These are phyloP conservation scores for Dioszegia hungarica DNA, from an alignment of 768 basidiomycete species.

Conservation along the genomic window DNA sequence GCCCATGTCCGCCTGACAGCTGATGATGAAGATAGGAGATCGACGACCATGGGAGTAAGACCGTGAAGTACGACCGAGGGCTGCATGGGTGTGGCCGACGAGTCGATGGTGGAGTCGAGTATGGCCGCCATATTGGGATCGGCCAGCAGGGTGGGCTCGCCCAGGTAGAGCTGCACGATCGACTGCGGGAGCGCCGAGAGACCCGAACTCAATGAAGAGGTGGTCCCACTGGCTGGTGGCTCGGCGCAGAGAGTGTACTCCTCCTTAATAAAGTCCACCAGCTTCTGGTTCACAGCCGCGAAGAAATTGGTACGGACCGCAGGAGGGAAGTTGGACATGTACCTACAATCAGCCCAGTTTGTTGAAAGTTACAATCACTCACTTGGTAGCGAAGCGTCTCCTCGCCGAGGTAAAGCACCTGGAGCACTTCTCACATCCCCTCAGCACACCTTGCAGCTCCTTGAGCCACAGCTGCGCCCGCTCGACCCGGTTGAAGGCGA, in stretches of 20 bases:
- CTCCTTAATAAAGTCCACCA: slow-evolving; percentile 56
- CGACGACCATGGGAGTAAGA: slow-evolving; percentile 15
- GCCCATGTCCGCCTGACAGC: slow-evolving; percentile 19
- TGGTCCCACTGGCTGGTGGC: not conserved
- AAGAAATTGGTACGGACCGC: slow-evolving; percentile 60
- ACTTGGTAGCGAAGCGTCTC: slow-evolving; percentile 64
- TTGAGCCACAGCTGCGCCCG: slow-evolving; percentile 56
- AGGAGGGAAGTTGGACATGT: slow-evolving; percentile 62
- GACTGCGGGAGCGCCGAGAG: slow-evolving; percentile 20
- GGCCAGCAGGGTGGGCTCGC: slow-evolving; percentile 23
- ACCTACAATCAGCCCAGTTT: slow-evolving; percentile 53
- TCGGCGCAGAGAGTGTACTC: slow-evolving; percentile 54
- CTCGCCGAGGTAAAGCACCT: slow-evolving; percentile 64
- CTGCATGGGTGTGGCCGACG: not conserved
- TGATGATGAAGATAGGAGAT: slow-evolving; percentile 18
- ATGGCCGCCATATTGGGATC: slow-evolving; percentile 11
- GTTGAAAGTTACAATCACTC: slow-evolving; percentile 48
- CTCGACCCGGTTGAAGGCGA: slow-evolving; percentile 65
- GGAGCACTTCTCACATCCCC: slow-evolving; percentile 67
- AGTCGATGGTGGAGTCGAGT: slow-evolving; percentile 8
- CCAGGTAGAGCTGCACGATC: slow-evolving; percentile 34
- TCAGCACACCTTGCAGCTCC: slow-evolving; percentile 57
- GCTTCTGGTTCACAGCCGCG: slow-evolving; percentile 62
- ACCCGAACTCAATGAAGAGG: not conserved
- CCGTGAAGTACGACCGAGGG: slow-evolving; percentile 1